These are phyloP conservation scores for Gilbertella persicaria DNA, from an alignment of 371 early-diverging fungal genomes.

Conservation along the genomic window DNA sequence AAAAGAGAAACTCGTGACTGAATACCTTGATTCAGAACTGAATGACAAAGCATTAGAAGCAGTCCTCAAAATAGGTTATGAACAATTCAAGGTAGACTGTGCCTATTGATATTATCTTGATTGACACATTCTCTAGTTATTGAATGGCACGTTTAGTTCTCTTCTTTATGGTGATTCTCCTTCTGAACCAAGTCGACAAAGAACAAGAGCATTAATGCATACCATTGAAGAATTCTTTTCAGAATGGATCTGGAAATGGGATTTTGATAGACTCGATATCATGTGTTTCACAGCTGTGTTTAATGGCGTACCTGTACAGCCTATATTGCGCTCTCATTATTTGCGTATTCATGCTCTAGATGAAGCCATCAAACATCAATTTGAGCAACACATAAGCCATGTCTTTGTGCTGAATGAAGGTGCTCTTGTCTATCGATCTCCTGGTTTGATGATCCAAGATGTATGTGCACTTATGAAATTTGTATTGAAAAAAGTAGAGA, in stretches of 20 bases:
- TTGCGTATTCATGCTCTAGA: conserved; percentile 32
- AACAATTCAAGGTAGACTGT: conserved; percentile 59
- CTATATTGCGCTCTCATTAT: conserved; percentile 35
- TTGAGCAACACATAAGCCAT: conserved; percentile 39
- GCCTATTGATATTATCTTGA: background rate
- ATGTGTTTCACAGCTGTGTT: conserved; percentile 43
- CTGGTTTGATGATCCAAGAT: conserved; percentile 27
- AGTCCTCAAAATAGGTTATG: conserved; percentile 59
- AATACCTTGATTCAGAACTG: conserved; percentile 62
- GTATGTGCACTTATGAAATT: conserved; percentile 38
- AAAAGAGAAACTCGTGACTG: conserved; percentile 55
- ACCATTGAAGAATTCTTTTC: conserved; percentile 65
- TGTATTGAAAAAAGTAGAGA: conserved; percentile 32
- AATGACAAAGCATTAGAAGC: conserved; percentile 58
- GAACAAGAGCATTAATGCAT: conserved; percentile 46
- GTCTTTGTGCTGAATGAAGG: conserved; percentile 41
- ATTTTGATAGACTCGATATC: conserved; percentile 56
- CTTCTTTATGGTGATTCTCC: conserved; percentile 23
- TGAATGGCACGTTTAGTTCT: conserved; percentile 49
- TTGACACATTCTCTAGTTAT: conserved; percentile 19
- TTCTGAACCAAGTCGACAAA: conserved; percentile 34
- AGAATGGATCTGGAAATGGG: conserved; percentile 68
- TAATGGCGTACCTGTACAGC: conserved; percentile 47
- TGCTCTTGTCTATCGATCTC: conserved; percentile 44
- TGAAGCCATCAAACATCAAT: conserved; percentile 15